Evolutionary conservation across 2,329 filamentous ascomycete species (phyloP).

Genomic region (Calycina marina): DNA sequence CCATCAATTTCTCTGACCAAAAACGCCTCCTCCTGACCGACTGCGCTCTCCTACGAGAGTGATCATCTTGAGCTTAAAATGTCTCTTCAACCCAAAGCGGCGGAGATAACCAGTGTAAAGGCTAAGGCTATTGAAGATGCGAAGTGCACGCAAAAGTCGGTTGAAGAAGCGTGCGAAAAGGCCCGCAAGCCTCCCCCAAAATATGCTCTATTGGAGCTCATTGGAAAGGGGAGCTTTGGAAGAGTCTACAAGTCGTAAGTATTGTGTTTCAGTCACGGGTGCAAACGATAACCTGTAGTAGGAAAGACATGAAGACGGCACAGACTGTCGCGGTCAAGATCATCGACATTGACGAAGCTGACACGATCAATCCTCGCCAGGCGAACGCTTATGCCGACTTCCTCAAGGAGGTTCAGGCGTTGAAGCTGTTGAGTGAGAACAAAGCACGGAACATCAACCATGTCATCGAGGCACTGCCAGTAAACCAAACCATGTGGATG

Average conservation of each 20-base stretch:
- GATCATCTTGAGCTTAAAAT: no score
- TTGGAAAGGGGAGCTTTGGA: conserved; percentile 62
- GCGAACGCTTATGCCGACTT: conserved; percentile 56
- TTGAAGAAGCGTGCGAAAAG: conserved; percentile 46
- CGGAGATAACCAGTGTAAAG: conserved; percentile 11
- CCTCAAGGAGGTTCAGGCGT: conserved; percentile 51
- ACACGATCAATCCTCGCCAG: conserved; percentile 49
- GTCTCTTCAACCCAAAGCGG: conserved; percentile 6
- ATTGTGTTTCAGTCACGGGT: conserved; percentile 5
- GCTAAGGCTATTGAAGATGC: conserved; percentile 43
- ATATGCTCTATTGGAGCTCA: conserved; percentile 57
- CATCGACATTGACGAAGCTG: conserved; percentile 68
- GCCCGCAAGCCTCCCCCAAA: conserved; percentile 44
- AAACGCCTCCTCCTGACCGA: no score
- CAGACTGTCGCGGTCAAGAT: conserved; percentile 62
- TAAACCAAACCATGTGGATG: conserved; percentile 75
- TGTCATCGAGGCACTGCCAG: conserved; percentile 63
- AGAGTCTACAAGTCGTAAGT: conserved; percentile 51
- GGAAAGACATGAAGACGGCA: conserved; percentile 23
- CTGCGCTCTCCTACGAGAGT: no score
- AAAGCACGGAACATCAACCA: conserved; percentile 69
- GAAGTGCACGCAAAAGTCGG: conserved; percentile 49
- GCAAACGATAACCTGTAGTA: conserved; percentile 8
- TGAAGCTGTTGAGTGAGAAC: conserved; percentile 59
- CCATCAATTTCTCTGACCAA: no score